Evolutionary conservation across 768 basidiomycete species (phyloP), one percentile per base, ranked within the genome.

Genomic region (Leccinum subgranulosum): DNA sequence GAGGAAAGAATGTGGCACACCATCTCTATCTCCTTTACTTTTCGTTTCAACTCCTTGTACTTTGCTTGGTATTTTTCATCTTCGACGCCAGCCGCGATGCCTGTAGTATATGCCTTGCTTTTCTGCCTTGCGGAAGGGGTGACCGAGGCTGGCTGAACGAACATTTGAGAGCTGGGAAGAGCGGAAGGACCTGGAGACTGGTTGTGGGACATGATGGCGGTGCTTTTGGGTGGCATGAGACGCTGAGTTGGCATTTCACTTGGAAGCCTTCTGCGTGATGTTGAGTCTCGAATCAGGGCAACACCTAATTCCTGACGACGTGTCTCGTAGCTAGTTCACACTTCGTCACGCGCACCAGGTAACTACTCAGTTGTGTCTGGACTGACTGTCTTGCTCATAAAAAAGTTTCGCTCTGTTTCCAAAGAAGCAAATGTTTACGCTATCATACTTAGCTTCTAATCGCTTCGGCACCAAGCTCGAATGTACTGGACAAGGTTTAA

Each of bases 1-100:
- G 43, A 49, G 25, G 23, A 19, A 41, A 33, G 28, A 34, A 43
- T 17, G 45, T 9, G 64, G 82, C 87, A 64, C 59, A 91, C 92
- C 31, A 79, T 73, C 75, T 94, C 92, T 61, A 93, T 88, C 73
- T 93, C 90, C 69, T 85, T 88, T 57, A 93, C 90, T 76, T 92
- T 92, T 74, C 86, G 82, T 73, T 90, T 92, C 61, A 94, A 78
- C 57, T 94, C 91, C 72, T 85, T 90, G 77, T 93, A 94, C 74
- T 93, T 93, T 67, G 84, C 81, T 58, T 90, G 87, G 71, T 93
- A 94, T 74, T 91, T 92, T 68, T 83, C 83, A 73, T 93, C 91
- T 69, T 92, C 90, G 19, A 87, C 88, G 65, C 88, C 86, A 27
- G 87, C 88, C 39, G 87, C 82, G 60, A 90, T 87, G 60, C 86